These are phyloP conservation scores for Solanum stenotomum DNA, from an alignment of 257 asterid genomes.

Conservation along the genomic window DNA sequence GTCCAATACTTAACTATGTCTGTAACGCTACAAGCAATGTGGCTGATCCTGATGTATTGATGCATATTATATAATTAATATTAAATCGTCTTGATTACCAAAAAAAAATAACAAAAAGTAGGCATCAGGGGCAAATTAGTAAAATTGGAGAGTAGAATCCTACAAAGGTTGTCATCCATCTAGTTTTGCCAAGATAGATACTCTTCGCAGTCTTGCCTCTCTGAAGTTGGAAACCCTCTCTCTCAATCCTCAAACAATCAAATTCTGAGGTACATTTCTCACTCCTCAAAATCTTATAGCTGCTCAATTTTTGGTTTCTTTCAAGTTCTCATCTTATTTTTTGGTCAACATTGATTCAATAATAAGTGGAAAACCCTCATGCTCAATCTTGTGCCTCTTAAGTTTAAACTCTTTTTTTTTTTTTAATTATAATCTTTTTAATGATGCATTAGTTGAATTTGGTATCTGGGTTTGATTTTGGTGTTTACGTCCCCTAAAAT, in stretches of 20 bases:
- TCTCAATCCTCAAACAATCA: neutral
- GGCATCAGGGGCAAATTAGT: neutral
- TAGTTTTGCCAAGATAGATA: neutral
- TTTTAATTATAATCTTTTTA: neutral
- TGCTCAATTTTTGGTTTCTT: neutral
- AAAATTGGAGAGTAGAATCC: neutral
- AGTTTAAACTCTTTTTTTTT: neutral
- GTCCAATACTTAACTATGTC: no score
- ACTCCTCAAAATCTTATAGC: neutral
- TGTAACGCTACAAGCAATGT: no score
- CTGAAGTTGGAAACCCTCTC: neutral
- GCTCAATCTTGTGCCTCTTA: neutral
- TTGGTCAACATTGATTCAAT: neutral
- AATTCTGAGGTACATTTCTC: neutral
- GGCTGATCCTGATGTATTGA: no score
- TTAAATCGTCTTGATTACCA: no score
- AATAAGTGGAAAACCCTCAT: neutral
- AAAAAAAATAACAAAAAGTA: no score
- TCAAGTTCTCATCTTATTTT: neutral
- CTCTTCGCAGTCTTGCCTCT: neutral
- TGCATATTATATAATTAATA: no score
- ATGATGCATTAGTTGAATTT: neutral
- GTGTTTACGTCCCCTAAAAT: neutral
- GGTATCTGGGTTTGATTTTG: neutral
- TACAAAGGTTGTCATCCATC: neutral